phyloP scores from a whole-genome alignment of 202 grass and related monocot species.

The Panicum virgatum region DNA sequence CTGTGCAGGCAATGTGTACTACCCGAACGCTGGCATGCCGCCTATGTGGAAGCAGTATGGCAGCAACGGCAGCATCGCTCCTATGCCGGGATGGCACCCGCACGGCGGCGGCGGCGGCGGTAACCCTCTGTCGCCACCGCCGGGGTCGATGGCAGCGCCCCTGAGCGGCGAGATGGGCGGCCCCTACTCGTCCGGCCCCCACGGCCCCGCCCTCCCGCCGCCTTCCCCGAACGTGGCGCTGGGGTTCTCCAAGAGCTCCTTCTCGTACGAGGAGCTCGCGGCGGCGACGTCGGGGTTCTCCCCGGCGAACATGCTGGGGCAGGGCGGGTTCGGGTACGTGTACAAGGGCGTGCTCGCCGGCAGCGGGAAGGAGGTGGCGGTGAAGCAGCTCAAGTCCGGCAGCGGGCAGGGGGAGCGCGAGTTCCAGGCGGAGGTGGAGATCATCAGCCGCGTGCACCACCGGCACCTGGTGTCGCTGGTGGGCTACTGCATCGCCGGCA shows the following conservation, averaged over 20 bases:
- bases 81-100: constrained; percentile 24
- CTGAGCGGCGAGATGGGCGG: constrained; percentile 42
- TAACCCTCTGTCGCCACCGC: not conserved
- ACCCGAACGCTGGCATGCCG: constrained; percentile 21
- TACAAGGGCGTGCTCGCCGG: constrained; percentile 62
- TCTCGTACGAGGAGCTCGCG: constrained; percentile 61
- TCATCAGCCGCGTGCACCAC: constrained; percentile 73
- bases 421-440: constrained; percentile 77
- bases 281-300: constrained; percentile 56
- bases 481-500: constrained; percentile 56
- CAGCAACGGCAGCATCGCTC: constrained; percentile 30
- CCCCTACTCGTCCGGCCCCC: constrained; percentile 30
- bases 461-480: constrained; percentile 57
- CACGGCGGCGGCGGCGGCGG: not conserved
- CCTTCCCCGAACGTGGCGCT: constrained; percentile 37
- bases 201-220: not conserved
- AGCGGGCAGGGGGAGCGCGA: constrained; percentile 65
- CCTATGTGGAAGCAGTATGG: constrained; percentile 52
- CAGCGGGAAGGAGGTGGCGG: constrained; percentile 63
- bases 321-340: constrained; percentile 64
- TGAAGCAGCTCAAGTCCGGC: constrained; percentile 65
- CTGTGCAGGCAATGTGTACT: constrained; percentile 42
- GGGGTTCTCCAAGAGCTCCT: constrained; percentile 60
- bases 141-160: not conserved
- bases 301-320: constrained; percentile 42